These are phyloP conservation scores for Lichina pygmaea DNA, from an alignment of 495 filamentous ascomycete species.

Conservation along the genomic window DNA sequence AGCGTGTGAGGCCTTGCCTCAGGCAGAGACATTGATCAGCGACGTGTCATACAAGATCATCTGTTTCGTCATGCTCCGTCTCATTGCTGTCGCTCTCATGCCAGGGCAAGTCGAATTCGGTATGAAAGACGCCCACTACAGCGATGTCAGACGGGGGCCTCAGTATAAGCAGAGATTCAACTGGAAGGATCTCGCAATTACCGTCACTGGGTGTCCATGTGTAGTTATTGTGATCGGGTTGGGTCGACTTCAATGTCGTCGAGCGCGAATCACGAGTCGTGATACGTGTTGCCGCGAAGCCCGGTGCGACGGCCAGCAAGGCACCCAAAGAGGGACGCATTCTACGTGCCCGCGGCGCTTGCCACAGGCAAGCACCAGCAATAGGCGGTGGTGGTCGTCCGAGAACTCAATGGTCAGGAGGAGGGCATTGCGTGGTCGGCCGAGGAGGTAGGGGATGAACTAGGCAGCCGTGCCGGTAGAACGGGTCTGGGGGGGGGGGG, in stretches of 20 bases:
- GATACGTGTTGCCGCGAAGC: neutral
- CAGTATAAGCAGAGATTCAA: neutral
- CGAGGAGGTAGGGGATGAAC: too few relatives aligned
- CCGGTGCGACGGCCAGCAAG: neutral
- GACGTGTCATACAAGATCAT: neutral
- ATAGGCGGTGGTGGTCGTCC: too few relatives aligned
- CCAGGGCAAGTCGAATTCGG: slow-evolving; percentile 1
- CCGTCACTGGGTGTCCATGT: neutral
- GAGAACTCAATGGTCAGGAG: too few relatives aligned
- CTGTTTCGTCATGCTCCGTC: neutral
- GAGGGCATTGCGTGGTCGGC: too few relatives aligned
- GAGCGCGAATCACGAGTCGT: neutral
- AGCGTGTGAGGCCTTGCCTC: neutral
- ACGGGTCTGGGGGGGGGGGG: too few relatives aligned
- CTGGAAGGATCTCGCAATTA: neutral
- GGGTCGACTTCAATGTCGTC: neutral
- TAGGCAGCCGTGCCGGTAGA: too few relatives aligned
- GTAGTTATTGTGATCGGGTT: too few relatives aligned
- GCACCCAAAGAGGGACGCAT: neutral
- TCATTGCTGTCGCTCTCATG: neutral
- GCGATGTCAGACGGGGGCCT: neutral
- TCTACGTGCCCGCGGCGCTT: neutral
- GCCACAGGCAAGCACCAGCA: too few relatives aligned
- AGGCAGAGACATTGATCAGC: neutral
- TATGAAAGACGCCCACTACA: neutral